phyloP scores from a whole-genome alignment of 1,284 basidiomycete genomes.

The Fomitopsis schrenkii region DNA sequence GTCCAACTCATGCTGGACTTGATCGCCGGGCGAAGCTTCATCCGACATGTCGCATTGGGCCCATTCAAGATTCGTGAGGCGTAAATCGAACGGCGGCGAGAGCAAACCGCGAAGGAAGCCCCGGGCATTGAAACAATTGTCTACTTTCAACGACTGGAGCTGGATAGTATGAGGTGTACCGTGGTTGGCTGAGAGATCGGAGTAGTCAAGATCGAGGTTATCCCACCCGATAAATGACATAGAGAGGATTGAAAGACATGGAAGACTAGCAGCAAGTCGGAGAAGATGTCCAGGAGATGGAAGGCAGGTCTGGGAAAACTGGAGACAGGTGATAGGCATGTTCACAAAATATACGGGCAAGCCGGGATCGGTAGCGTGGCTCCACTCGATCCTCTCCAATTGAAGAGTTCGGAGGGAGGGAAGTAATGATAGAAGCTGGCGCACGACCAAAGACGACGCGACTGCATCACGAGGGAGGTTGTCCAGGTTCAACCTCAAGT shows the following conservation, averaged over 20 bases:
- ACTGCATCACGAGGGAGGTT: too few species aligned
- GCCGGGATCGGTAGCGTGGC: too few species aligned
- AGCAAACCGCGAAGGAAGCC: neutral
- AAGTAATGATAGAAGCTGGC: too few species aligned
- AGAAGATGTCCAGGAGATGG: neutral
- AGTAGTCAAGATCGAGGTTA: neutral
- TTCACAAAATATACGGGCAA: neutral
- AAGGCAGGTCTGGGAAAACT: neutral
- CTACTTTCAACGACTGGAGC: neutral
- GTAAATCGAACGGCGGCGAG: neutral
- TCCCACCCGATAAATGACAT: neutral
- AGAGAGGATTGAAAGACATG: neutral
- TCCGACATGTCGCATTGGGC: neutral
- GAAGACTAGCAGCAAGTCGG: neutral
- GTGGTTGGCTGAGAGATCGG: neutral
- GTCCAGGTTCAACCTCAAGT: too few species aligned
- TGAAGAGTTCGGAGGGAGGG: too few species aligned
- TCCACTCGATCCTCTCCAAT: too few species aligned
- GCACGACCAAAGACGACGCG: too few species aligned
- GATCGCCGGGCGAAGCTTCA: neutral
- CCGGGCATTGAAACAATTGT: neutral
- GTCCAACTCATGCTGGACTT: neutral
- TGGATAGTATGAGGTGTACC: neutral
- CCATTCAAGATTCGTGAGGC: neutral
- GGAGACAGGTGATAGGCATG: neutral